Evolutionary conservation across 345 rosid species (phyloP).

Genomic region (Toxicodendron radicans): DNA sequence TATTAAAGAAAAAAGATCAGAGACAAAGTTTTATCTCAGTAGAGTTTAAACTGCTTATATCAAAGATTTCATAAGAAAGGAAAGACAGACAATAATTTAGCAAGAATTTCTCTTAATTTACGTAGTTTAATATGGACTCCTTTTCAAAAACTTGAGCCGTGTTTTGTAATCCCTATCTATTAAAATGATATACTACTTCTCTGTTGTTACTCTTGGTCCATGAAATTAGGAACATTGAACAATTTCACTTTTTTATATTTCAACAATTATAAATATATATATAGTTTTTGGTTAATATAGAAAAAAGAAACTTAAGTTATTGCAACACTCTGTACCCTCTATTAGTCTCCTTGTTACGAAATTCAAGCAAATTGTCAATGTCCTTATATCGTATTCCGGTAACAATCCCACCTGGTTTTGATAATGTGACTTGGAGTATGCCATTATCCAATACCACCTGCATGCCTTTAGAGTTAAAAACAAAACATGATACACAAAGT

Average conservation of each 20-base stretch:
- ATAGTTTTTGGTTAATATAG: not conserved
- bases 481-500: slow-evolving; percentile 19
- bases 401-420: slow-evolving; percentile 72
- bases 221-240: not conserved
- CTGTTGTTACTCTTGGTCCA: not conserved
- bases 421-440: slow-evolving; percentile 58
- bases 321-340: slow-evolving; percentile 53
- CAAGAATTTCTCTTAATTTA: not conserved
- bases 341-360: slow-evolving; percentile 70
- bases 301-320: slow-evolving; percentile 1
- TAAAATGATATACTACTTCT: not conserved
- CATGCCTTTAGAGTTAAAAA: slow-evolving; percentile 28
- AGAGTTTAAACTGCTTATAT: not conserved
- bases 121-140: not conserved
- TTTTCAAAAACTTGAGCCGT: not conserved
- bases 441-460: slow-evolving; percentile 83
- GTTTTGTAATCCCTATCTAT: not conserved
- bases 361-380: slow-evolving; percentile 74
- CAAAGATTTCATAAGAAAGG: not conserved
- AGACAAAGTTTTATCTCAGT: slow-evolving; percentile 1
- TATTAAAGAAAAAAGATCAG: slow-evolving; percentile 8
- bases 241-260: not conserved
- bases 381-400: slow-evolving; percentile 59
- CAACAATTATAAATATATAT: no score
- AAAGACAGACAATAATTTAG: not conserved